A percentile compares a stretch with the other conserved stretches of the same genome.
Evolutionary conservation across 2,329 filamentous ascomycete species (phyloP).

Genomic region (Paecilomyces fulvus): DNA sequence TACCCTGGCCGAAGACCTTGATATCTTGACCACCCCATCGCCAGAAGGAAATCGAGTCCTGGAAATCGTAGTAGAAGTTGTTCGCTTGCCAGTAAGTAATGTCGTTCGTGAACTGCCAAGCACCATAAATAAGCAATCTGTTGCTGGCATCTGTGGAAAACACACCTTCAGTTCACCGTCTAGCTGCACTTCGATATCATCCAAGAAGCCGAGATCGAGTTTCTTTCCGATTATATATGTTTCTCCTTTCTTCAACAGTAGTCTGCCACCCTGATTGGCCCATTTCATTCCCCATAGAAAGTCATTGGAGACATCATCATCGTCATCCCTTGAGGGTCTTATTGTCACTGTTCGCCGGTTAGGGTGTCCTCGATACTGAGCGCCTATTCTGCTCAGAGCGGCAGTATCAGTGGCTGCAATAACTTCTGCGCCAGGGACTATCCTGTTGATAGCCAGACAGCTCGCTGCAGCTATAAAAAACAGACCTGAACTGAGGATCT

Average conservation of each 20-base stretch:
- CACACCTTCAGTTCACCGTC: conserved; percentile 27
- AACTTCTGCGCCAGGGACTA: background rate
- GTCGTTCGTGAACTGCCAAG: conserved; percentile 56
- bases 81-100: conserved; percentile 61
- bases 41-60: conserved; percentile 61
- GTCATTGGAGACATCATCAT: conserved; percentile 40
- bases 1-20: conserved; percentile 59
- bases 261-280: conserved; percentile 56
- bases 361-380: background rate
- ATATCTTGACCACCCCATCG: conserved; percentile 58
- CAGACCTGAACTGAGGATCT: background rate
- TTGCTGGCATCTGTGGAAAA: background rate
- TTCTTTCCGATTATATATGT: conserved; percentile 57
- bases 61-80: conserved; percentile 56
- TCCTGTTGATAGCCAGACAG: background rate
- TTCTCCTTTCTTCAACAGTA: conserved; percentile 48
- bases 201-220: conserved; percentile 56
- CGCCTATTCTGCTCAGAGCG: background rate
- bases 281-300: conserved; percentile 48
- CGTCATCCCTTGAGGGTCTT: conserved; percentile 9
- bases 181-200: conserved; percentile 49
- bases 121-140: conserved; percentile 47
- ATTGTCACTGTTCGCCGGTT: background rate
- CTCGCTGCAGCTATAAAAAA: background rate
- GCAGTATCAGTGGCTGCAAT: background rate